A percentile compares a stretch with the other conserved stretches of the same genome.
Conservation (phyloP, 1,284 basidiomycete species). For the Trametes sp. region DNA sequence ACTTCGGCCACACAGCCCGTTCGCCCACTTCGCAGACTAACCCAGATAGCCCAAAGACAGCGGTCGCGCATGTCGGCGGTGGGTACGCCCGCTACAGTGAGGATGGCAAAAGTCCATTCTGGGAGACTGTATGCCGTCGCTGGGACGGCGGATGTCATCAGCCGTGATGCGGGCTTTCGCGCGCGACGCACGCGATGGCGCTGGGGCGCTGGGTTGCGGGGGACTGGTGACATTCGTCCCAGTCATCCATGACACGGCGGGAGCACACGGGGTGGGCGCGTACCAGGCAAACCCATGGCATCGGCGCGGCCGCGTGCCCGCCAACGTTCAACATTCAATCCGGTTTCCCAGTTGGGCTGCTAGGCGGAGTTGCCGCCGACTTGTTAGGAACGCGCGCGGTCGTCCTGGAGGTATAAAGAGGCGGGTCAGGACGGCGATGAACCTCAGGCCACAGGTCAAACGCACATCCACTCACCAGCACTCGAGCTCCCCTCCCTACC, state of each 20-base stretch:
- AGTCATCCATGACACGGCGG: neutral
- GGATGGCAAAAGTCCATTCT: neutral
- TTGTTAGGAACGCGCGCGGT: neutral
- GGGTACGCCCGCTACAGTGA: neutral
- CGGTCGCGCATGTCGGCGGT: neutral
- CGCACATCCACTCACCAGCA: conserved; percentile 11
- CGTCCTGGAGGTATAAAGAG: conserved; percentile 7
- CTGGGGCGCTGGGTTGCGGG: neutral
- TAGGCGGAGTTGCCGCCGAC: neutral
- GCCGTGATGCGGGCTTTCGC: conserved; percentile 1
- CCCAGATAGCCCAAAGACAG: neutral
- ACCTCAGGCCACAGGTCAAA: conserved; percentile 19
- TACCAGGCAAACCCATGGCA: neutral
- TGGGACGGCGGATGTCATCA: neutral
- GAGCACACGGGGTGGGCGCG: neutral
- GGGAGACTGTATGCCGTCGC: neutral
- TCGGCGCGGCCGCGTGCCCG: neutral
- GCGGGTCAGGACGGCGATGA: neutral
- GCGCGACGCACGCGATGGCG: neutral
- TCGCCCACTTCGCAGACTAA: neutral
- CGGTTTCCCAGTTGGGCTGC: neutral
- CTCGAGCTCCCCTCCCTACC: conserved; percentile 1
- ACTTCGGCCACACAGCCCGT: neutral
- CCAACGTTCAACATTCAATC: neutral
- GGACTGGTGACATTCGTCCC: neutral